phyloP scores from a whole-genome alignment of 306 rosid genomes.

The Notholithocarpus densiflorus region DNA sequence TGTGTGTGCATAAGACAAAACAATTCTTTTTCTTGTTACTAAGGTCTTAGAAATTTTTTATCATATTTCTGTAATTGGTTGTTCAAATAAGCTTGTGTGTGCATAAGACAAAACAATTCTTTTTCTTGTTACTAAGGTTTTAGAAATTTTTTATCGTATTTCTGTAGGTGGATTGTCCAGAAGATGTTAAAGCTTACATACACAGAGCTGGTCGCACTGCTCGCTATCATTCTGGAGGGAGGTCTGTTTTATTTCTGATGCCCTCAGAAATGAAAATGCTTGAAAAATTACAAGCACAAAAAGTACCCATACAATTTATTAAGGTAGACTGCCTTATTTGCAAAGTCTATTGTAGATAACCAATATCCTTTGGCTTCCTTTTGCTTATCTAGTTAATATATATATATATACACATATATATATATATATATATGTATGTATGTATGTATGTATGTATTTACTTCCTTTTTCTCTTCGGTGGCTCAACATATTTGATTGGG shows the following conservation, averaged over 20 bases:
- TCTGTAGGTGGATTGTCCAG: slow-evolving; percentile 88
- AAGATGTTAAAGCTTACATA: slow-evolving; percentile 77
- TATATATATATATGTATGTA: no score
- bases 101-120: no score
- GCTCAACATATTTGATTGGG: neutral
- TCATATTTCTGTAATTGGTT: slow-evolving; percentile 26
- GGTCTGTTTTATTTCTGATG: slow-evolving; percentile 69
- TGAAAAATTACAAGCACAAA: slow-evolving; percentile 62
- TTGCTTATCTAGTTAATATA: no score
- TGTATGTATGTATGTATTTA: no score
- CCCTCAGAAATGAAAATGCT: slow-evolving; percentile 84
- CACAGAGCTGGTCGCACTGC: slow-evolving; percentile 99
- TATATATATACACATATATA: no score
- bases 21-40: neutral
- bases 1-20: neutral
- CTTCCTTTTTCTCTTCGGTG: neutral
- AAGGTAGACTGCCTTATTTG: slow-evolving; percentile 49
- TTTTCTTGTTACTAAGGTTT: neutral
- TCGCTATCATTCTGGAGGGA: slow-evolving; percentile 72
- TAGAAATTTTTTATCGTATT: slow-evolving; percentile 10
- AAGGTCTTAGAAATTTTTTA: slow-evolving; percentile 3
- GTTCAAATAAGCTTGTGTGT: neutral
- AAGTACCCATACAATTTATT: slow-evolving; percentile 61
- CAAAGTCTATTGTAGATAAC: neutral
- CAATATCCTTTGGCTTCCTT: neutral